Evolutionary conservation across 768 basidiomycete genomes (phyloP).

Genomic region (Pholiota molesta): DNA sequence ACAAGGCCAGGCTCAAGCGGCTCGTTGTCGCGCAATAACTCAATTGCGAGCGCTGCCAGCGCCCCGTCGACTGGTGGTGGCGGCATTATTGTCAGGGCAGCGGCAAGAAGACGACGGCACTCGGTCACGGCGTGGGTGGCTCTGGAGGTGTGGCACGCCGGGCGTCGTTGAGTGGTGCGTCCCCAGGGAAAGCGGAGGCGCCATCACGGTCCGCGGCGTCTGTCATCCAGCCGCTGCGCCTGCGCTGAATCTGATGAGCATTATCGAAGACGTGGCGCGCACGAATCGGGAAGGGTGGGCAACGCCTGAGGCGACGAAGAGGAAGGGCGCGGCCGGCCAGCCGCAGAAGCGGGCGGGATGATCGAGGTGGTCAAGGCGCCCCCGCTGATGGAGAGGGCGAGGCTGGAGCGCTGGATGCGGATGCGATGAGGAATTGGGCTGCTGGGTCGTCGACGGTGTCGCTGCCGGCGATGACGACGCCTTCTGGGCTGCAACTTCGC

Average conservation of each 20-base stretch:
- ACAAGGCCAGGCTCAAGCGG: slow-evolving; percentile 14
- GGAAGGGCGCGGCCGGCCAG: slow-evolving; percentile 20
- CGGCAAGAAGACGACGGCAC: slow-evolving; percentile 14
- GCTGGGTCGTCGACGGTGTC: slow-evolving; percentile 4
- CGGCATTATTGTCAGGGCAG: not conserved
- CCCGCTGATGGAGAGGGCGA: slow-evolving; percentile 37
- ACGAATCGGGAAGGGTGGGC: slow-evolving; percentile 29
- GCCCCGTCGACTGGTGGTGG: slow-evolving; percentile 21
- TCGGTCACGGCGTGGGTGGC: slow-evolving; percentile 24
- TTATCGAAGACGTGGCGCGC: slow-evolving; percentile 63
- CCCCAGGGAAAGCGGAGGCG: not conserved
- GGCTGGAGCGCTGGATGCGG: slow-evolving; percentile 28
- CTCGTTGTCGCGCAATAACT: slow-evolving; percentile 32
- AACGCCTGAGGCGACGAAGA: slow-evolving; percentile 9
- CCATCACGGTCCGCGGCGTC: not conserved
- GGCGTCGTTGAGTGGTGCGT: slow-evolving; percentile 1
- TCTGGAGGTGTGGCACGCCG: slow-evolving; percentile 4
- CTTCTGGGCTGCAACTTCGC: not conserved
- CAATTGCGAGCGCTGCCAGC: slow-evolving; percentile 33
- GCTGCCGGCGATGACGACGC: not conserved
- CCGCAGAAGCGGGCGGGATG: slow-evolving; percentile 20
- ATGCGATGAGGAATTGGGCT: slow-evolving; percentile 2
- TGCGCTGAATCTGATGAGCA: slow-evolving; percentile 58
- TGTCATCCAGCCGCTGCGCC: slow-evolving; percentile 13
- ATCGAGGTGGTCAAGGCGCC: slow-evolving; percentile 54